phyloP scores from a whole-genome alignment of 176 grass and related monocot species.

The Tillandsia fasciculata region DNA sequence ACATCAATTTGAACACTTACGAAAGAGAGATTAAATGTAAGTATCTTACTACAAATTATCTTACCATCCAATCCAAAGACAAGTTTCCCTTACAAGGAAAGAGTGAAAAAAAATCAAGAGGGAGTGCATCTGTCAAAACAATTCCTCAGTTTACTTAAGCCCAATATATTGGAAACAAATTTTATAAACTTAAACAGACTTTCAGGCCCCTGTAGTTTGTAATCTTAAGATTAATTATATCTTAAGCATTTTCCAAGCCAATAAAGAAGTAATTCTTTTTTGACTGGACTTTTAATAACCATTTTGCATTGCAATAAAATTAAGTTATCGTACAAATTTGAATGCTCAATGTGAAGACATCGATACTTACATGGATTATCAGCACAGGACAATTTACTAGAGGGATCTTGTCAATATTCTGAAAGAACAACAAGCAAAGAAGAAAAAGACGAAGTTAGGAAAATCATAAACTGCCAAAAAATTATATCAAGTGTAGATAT shows the following conservation, averaged over 20 bases:
- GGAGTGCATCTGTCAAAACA: not conserved
- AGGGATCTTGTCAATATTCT: slow-evolving; percentile 96
- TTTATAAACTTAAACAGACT: not conserved
- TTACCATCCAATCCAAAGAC: too few species aligned
- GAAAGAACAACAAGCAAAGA: slow-evolving; percentile 12
- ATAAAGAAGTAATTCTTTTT: not conserved
- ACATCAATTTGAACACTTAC: too few species aligned
- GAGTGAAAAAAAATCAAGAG: not conserved
- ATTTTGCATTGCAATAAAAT: not conserved
- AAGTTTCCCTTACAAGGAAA: not conserved
- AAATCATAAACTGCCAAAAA: slow-evolving; percentile 11
- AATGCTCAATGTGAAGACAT: slow-evolving; percentile 5
- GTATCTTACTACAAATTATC: too few species aligned
- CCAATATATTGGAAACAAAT: not conserved
- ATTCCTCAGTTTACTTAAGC: not conserved
- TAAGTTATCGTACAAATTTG: not conserved
- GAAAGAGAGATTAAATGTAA: too few species aligned
- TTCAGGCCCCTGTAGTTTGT: not conserved
- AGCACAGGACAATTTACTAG: slow-evolving; percentile 77
- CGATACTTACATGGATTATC: slow-evolving; percentile 84
- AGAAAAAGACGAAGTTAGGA: slow-evolving; percentile 17
- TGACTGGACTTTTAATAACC: not conserved
- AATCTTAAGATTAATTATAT: not conserved
- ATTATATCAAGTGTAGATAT: slow-evolving; percentile 8
- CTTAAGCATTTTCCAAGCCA: not conserved